These are phyloP conservation scores for Phytophthora tentaculata DNA, from an alignment of 352 stramenopile genomes.

Conservation along the genomic window DNA sequence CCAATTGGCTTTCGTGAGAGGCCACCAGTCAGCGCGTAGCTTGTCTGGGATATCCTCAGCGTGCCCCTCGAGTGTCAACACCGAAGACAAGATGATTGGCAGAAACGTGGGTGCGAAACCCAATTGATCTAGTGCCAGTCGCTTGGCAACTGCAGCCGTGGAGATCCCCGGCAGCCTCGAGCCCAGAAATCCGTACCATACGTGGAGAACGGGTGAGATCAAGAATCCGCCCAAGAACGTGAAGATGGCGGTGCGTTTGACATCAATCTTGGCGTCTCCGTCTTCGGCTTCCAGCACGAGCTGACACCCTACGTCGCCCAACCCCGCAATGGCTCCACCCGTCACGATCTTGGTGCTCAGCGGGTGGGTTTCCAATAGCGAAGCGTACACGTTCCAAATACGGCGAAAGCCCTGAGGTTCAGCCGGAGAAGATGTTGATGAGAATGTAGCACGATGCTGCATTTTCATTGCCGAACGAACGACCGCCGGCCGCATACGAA, in stretches of 20 bases:
- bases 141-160: slow-evolving; percentile 55
- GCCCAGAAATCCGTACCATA: slow-evolving; percentile 77
- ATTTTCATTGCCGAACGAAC: slow-evolving; percentile 2
- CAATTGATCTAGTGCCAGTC: slow-evolving; percentile 78
- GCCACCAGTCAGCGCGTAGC: slow-evolving; percentile 79
- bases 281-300: slow-evolving; percentile 49
- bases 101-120: slow-evolving; percentile 79
- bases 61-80: slow-evolving; percentile 71
- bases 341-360: slow-evolving; percentile 75
- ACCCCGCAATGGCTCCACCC: slow-evolving; percentile 58
- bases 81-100: slow-evolving; percentile 71
- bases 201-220: slow-evolving; percentile 79
- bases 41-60: slow-evolving; percentile 63
- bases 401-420: slow-evolving; percentile 28
- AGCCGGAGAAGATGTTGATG: slow-evolving; percentile 17
- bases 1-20: slow-evolving; percentile 81
- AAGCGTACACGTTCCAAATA: slow-evolving; percentile 61
- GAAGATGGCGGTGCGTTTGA: slow-evolving; percentile 66
- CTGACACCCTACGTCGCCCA: slow-evolving; percentile 78
- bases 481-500: slow-evolving; percentile 7
- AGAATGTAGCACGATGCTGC: slow-evolving; percentile 7
- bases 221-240: slow-evolving; percentile 68
- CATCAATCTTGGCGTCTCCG: slow-evolving; percentile 32
- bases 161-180: slow-evolving; percentile 43
- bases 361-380: slow-evolving; percentile 61